These are phyloP conservation scores for Hypoxylon sp. DNA, from an alignment of 2,329 filamentous ascomycete species.

Conservation along the genomic window DNA sequence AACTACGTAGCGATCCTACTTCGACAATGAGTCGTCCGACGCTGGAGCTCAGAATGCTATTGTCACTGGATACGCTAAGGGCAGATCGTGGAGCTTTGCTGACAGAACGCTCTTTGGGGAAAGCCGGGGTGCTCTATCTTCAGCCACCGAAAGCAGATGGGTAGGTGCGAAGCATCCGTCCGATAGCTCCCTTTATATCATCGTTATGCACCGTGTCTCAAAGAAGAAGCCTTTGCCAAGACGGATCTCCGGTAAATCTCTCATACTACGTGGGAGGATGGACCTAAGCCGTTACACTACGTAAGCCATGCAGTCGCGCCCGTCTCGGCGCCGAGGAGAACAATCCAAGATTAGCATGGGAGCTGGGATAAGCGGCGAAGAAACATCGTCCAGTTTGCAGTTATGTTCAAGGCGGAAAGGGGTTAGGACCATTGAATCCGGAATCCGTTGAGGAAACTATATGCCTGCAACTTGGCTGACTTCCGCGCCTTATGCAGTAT, in stretches of 20 bases:
- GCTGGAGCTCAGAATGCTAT: constrained; percentile 8
- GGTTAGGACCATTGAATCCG: constrained; percentile 30
- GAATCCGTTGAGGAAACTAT: constrained; percentile 31
- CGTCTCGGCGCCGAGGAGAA: constrained; percentile 42
- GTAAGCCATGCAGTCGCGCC: constrained; percentile 31
- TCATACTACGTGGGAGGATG: constrained; percentile 33
- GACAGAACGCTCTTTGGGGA: constrained; percentile 28
- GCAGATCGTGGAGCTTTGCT: constrained; percentile 31
- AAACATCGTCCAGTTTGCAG: constrained; percentile 39
- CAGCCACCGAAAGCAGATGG: constrained; percentile 19
- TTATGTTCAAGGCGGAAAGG: constrained; percentile 26
- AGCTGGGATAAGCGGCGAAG: constrained; percentile 28
- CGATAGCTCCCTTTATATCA: constrained; percentile 23
- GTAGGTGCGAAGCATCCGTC: constrained; percentile 22
- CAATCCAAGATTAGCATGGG: constrained; percentile 36
- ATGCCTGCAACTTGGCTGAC: constrained; percentile 19
- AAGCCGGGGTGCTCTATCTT: constrained; percentile 22
- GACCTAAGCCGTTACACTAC: constrained; percentile 18
- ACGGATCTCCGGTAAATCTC: constrained; percentile 46
- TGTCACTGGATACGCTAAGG: constrained; percentile 35
- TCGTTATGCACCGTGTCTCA: constrained; percentile 20
- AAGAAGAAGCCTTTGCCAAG: constrained; percentile 43
- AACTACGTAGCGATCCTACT: constrained; percentile 11
- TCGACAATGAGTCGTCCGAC: constrained; percentile 9
- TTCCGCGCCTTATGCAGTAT: constrained; percentile 10